Evolutionary conservation across 345 rosid genomes (phyloP).

Genomic region (Sonneratia alba): DNA sequence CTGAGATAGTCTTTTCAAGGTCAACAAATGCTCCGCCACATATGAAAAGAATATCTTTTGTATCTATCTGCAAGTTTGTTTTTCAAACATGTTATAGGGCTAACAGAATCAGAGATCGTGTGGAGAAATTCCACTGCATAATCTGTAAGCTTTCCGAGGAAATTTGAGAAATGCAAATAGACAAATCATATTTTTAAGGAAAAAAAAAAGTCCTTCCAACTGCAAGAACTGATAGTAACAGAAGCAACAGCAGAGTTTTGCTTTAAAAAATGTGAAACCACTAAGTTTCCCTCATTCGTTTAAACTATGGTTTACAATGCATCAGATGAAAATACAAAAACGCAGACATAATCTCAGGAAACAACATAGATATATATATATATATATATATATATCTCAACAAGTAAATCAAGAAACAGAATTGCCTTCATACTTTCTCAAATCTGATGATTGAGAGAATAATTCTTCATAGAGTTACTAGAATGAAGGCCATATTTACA

Average conservation of each 20-base stretch:
- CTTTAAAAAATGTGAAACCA: neutral
- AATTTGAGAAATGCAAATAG: neutral
- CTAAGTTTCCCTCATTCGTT: neutral
- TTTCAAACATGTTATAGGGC: neutral
- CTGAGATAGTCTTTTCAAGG: conserved; percentile 88
- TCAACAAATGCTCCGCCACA: conserved; percentile 96
- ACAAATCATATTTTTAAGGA: neutral
- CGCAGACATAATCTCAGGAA: neutral
- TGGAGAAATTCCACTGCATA: neutral
- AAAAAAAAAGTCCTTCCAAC: neutral
- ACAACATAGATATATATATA: neutral
- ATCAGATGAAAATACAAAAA: neutral
- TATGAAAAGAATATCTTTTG: conserved; percentile 88
- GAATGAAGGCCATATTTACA: neutral
- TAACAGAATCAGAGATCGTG: neutral
- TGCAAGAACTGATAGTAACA: neutral
- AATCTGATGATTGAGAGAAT: neutral
- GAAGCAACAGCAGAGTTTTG: neutral
- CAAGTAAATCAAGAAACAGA: neutral
- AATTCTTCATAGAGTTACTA: neutral
- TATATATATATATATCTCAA: no score
- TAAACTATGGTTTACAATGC: neutral
- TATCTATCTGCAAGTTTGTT: conserved; percentile 53
- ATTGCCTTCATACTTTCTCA: neutral
- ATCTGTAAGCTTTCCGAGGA: neutral